These are phyloP conservation scores for Tremellales sp. DNA, from an alignment of 1,284 basidiomycete genomes.

Conservation along the genomic window DNA sequence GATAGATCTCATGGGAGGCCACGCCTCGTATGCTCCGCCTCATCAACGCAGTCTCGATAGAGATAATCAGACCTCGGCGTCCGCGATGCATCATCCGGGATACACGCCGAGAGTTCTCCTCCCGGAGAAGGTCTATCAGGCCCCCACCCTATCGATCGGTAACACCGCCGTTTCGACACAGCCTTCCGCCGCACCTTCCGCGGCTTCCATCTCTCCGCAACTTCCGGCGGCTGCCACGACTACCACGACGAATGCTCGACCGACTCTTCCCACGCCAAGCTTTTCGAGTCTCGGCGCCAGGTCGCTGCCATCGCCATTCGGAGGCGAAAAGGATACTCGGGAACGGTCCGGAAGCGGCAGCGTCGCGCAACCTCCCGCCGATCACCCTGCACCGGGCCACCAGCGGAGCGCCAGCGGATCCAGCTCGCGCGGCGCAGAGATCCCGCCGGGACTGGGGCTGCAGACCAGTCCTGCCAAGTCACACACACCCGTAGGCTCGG, in stretches of 20 bases:
- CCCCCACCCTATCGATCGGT: too few species aligned
- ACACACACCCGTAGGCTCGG: conserved; percentile 4
- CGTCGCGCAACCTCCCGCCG: neutral
- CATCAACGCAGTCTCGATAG: too few species aligned
- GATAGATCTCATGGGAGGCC: too few species aligned
- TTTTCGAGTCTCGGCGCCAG: conserved; percentile 13
- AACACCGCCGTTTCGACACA: too few species aligned
- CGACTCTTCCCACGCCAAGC: conserved; percentile 16
- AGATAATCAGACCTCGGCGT: too few species aligned
- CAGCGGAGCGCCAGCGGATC: conserved; percentile 12
- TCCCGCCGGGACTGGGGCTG: conserved; percentile 4
- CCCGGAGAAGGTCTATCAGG: too few species aligned
- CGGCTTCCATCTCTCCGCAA: conserved; percentile 16
- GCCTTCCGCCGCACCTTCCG: neutral
- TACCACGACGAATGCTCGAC: conserved; percentile 7
- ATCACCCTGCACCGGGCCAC: conserved; percentile 8
- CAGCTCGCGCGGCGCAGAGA: conserved; percentile 8
- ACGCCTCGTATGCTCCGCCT: too few species aligned
- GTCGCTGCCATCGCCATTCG: conserved; percentile 23
- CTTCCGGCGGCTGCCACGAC: conserved; percentile 12
- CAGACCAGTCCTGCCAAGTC: conserved; percentile 14
- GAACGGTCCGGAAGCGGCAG: conserved; percentile 10
- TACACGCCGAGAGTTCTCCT: too few species aligned
- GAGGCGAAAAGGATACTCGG: conserved; percentile 12
- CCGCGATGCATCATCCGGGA: too few species aligned